A percentile compares a stretch with the other conserved stretches of the same genome.
Evolutionary conservation across 805 yeast genomes (phyloP).

Genomic region (Candida adriatica): DNA sequence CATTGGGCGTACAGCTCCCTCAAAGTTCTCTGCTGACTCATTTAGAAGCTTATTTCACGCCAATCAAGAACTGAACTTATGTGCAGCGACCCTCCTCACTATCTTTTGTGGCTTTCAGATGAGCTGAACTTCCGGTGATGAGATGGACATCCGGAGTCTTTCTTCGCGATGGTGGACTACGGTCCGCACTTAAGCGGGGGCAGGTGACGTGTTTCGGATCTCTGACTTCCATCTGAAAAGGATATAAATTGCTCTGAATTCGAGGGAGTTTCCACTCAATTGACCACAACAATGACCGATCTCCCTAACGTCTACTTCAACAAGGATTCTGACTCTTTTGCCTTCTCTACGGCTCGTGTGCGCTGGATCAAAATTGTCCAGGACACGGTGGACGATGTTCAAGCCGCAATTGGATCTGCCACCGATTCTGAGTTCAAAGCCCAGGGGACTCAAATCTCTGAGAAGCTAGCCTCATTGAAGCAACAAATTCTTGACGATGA

Average conservation of each 20-base stretch:
- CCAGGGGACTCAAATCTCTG: slow-evolving; percentile 43
- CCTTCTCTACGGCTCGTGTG: slow-evolving; percentile 63
- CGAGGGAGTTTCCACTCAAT: neutral
- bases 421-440: slow-evolving; percentile 22
- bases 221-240: neutral
- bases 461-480: slow-evolving; percentile 36
- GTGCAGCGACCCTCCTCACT: too few relatives aligned
- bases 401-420: slow-evolving; percentile 26
- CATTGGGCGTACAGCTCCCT: slow-evolving; percentile 6
- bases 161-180: too few relatives aligned
- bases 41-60: too few relatives aligned
- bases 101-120: too few relatives aligned
- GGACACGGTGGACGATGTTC: slow-evolving; percentile 60
- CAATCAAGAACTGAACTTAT: too few relatives aligned
- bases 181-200: too few relatives aligned
- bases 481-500: slow-evolving; percentile 37
- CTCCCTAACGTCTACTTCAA: slow-evolving; percentile 44
- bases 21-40: slow-evolving; percentile 9
- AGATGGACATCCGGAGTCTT: too few relatives aligned
- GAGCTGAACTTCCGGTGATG: too few relatives aligned
- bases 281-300: slow-evolving; percentile 1
- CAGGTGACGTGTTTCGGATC: too few relatives aligned
- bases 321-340: slow-evolving; percentile 72
- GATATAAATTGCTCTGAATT: neutral
- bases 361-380: slow-evolving; percentile 86